phyloP scores from a whole-genome alignment of 1,139 yeast genomes.

The Suzukiozyma palmioleophila region DNA sequence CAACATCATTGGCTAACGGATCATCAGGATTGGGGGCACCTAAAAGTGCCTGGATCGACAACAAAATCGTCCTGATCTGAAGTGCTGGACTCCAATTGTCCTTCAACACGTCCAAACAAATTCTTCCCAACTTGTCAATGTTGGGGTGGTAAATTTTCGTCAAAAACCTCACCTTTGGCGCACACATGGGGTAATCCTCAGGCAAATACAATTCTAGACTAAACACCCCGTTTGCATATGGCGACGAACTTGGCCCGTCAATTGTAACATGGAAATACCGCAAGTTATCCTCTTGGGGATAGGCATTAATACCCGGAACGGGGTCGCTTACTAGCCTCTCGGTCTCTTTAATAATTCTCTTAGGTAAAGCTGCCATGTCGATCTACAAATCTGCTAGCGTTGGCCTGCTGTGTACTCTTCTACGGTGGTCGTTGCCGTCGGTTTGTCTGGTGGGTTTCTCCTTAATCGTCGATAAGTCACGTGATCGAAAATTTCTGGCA shows the following conservation, averaged over 20 bases:
- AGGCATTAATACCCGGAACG: slow-evolving; percentile 92
- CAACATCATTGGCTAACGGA: slow-evolving; percentile 96
- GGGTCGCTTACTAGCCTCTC: slow-evolving; percentile 91
- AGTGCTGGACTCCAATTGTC: slow-evolving; percentile 97
- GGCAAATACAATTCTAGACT: slow-evolving; percentile 76
- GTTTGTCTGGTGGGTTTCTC: too few species aligned
- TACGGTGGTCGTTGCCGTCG: too few species aligned
- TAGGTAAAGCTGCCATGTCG: slow-evolving; percentile 65
- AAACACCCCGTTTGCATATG: slow-evolving; percentile 77
- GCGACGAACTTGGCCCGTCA: slow-evolving; percentile 85
- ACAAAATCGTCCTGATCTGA: slow-evolving; percentile 88
- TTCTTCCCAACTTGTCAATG: slow-evolving; percentile 90
- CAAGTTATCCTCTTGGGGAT: slow-evolving; percentile 88
- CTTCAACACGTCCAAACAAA: slow-evolving; percentile 90
- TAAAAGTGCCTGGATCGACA: slow-evolving; percentile 87
- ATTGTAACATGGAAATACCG: slow-evolving; percentile 82
- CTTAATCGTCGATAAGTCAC: background rate
- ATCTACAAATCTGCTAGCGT: too few species aligned
- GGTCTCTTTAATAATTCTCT: slow-evolving; percentile 91
- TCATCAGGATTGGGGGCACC: slow-evolving; percentile 99
- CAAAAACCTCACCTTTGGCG: slow-evolving; percentile 88
- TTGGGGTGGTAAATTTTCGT: slow-evolving; percentile 96
- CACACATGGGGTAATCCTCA: slow-evolving; percentile 89
- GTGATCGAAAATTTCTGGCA: background rate
- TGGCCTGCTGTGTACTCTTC: too few species aligned